phyloP scores from a whole-genome alignment of 139 green algal species.

The Limnomonas spitsbergensis region DNA sequence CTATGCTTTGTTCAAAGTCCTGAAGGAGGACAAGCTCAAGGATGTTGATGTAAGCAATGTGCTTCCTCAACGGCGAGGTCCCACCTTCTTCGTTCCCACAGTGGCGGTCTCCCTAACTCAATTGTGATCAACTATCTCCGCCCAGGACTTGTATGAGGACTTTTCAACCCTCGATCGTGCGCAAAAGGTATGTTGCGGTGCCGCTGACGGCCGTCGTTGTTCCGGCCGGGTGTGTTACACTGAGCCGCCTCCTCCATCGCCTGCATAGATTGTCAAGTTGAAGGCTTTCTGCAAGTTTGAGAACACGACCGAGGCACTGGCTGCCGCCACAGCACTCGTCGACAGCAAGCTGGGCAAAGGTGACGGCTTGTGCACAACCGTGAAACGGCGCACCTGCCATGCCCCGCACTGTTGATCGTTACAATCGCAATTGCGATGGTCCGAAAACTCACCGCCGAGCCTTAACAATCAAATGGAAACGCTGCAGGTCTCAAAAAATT shows the following conservation, averaged over 20 bases:
- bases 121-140: too few relatives aligned
- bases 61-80: neutral
- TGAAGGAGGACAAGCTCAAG: conserved; percentile 88
- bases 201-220: too few relatives aligned
- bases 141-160: conserved; percentile 77
- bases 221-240: too few relatives aligned
- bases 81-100: neutral
- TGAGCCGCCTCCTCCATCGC: neutral
- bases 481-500: conserved; percentile 94
- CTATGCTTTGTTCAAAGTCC: conserved; percentile 96
- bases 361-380: too few relatives aligned
- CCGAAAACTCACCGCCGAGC: neutral
- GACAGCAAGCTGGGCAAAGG: conserved; percentile 96
- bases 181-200: conserved; percentile 67
- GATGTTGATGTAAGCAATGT: conserved; percentile 67
- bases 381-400: neutral
- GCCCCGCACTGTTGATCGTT: too few relatives aligned
- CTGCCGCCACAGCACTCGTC: conserved; percentile 84
- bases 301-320: conserved; percentile 94
- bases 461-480: neutral
- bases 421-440: neutral
- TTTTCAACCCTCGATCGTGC: conserved; percentile 83
- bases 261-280: conserved; percentile 88
- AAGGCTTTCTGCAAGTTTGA: conserved; percentile 98
- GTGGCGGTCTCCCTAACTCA: too few relatives aligned